Conservation (phyloP, 768 basidiomycete genomes). For the Collybia sp. region DNA sequence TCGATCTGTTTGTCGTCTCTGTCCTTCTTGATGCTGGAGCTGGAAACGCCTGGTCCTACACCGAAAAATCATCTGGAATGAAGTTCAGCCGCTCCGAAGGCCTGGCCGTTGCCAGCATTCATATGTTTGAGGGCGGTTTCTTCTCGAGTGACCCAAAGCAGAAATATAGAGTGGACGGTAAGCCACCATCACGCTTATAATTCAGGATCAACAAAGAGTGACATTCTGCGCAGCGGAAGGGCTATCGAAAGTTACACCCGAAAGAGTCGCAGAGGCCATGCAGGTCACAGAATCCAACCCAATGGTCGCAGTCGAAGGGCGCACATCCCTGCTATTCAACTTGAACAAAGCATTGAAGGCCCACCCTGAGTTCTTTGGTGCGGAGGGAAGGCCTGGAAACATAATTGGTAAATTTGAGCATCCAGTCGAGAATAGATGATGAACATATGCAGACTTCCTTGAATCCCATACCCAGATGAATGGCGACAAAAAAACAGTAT, state of each 20-base stretch:
- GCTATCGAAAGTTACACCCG: conserved; percentile 56
- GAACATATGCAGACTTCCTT: conserved; percentile 54
- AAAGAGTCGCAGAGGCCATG: conserved; percentile 61
- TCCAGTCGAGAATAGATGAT: background rate
- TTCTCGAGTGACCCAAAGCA: conserved; percentile 67
- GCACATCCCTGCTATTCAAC: conserved; percentile 69
- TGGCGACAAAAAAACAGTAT: conserved; percentile 42
- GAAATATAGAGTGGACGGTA: conserved; percentile 79
- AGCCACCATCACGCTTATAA: conserved; percentile 13
- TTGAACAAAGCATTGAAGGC: conserved; percentile 67
- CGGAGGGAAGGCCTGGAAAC: conserved; percentile 73
- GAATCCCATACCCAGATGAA: conserved; percentile 45
- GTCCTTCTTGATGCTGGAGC: conserved; percentile 96
- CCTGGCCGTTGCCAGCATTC: conserved; percentile 82
- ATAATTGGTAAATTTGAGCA: conserved; percentile 55
- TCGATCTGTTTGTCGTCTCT: conserved; percentile 89
- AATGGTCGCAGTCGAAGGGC: conserved; percentile 88
- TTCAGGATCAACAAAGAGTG: too few species aligned
- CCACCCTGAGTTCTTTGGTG: conserved; percentile 68
- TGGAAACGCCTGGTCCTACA: conserved; percentile 76
- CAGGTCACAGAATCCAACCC: conserved; percentile 78
- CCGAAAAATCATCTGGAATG: conserved; percentile 49
- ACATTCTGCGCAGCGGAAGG: conserved; percentile 51
- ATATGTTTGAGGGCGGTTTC: conserved; percentile 83
- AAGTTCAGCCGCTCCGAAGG: conserved; percentile 72